Evolutionary conservation across 176 grass and related monocot species (phyloP), one percentile per base, ranked within the genome.

Genomic region (Panicum miliaceum): DNA sequence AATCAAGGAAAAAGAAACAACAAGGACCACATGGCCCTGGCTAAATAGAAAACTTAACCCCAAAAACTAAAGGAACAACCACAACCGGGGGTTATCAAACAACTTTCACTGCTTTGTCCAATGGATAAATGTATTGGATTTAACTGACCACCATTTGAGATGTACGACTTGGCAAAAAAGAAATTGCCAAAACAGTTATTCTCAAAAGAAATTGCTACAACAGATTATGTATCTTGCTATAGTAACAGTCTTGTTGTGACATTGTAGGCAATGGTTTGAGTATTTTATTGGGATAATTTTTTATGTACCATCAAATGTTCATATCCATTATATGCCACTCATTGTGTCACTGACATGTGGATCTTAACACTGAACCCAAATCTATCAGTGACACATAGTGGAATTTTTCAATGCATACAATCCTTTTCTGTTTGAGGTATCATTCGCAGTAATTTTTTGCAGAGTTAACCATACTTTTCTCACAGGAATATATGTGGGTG

Each of bases 401-500:
- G 46, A 52, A 11, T 52, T 52, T 2, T 52, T 73, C 42, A 51
- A 20, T 32, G 70, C 25, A 51, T 46, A 52, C 26, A 52, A 20
- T 73, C 8, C 25, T 20, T 52, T 52, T 48, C 22, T 43, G 12
- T 67, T 82, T 29, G 20, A 71, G 15, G 58, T 58, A 15, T 56
- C 57, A 66, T 56, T 58, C 22, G 11, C 3, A 18, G 13, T 29
- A 45, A 38, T 25, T 50, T 52, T 48, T 1, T 82, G 5, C 12
- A 9, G 9, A 12, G 16, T 41, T 82, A 73, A 73, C 66, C 6
- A 29, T 60, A 48, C 5, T 7, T 58, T 86, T 13, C 10, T 75
- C 22, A 4, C 85, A 94, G 93, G 93, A 81, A 88, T 94, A 84
- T 94, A 94, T 27, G 83, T 86, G 22, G 93, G 93, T 7, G 82